phyloP scores from a whole-genome alignment of 2,329 filamentous ascomycete species.

The Alternaria longipes region DNA sequence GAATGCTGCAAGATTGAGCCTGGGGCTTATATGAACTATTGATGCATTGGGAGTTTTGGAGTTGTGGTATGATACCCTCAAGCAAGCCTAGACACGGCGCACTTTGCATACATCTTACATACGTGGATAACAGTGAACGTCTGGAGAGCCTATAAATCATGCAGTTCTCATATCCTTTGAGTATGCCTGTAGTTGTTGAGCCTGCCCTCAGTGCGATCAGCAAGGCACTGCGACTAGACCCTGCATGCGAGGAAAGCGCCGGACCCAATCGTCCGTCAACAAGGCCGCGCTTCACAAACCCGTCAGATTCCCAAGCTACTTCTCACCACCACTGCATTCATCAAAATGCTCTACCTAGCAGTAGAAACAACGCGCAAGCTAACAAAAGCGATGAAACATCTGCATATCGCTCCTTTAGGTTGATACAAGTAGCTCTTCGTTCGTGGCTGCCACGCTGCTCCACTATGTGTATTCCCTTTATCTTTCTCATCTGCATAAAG shows the following conservation, averaged over 20 bases:
- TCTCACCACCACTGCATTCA: slow-evolving; percentile 11
- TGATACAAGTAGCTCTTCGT: slow-evolving; percentile 4
- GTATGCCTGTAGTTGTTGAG: background rate
- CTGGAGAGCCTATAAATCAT: background rate
- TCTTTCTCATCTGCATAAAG: slow-evolving; percentile 2
- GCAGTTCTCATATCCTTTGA: background rate
- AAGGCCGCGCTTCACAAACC: slow-evolving; percentile 5
- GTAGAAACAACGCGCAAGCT: background rate
- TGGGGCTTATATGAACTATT: background rate
- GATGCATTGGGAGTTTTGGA: slow-evolving; percentile 8
- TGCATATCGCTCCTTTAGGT: background rate
- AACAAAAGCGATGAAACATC: slow-evolving; percentile 1
- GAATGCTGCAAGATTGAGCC: background rate
- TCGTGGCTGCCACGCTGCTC: background rate
- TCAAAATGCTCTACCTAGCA: background rate
- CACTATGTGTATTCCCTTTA: background rate
- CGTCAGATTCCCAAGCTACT: background rate
- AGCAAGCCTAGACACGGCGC: background rate
- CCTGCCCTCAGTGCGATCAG: background rate
- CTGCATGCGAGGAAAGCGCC: slow-evolving; percentile 5
- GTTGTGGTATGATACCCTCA: slow-evolving; percentile 20
- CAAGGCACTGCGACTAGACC: background rate
- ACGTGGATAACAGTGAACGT: background rate
- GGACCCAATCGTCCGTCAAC: slow-evolving; percentile 10
- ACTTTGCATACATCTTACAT: background rate